A percentile compares a stretch with the other conserved stretches of the same genome.
Evolutionary conservation across 208 protist genomes (phyloP).

Genomic region (Chromosphaera perkinsii): DNA sequence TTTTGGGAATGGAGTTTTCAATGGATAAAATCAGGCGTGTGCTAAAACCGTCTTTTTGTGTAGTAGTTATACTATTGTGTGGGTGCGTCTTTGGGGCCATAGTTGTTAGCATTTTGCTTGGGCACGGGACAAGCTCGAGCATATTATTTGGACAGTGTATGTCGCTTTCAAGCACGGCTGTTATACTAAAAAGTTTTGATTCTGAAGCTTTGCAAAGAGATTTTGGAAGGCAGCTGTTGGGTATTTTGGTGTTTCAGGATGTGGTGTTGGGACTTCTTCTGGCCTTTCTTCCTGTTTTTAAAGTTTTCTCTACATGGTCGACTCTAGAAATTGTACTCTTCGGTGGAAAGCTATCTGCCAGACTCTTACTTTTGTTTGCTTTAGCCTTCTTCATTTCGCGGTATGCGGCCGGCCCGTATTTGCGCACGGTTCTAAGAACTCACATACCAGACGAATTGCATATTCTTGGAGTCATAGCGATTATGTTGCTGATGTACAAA

Average conservation of each 20-base stretch:
- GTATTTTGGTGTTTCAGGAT: slow-evolving; percentile 11
- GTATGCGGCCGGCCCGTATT: background rate
- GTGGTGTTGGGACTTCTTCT: slow-evolving; percentile 7
- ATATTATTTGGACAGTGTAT: background rate
- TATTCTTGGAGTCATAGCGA: too few species aligned
- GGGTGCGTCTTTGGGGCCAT: too few species aligned
- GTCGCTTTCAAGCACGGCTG: background rate
- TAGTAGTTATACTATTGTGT: background rate
- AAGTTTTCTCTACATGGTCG: background rate
- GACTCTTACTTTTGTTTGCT: background rate
- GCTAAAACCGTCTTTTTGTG: background rate
- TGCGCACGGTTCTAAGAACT: too few species aligned
- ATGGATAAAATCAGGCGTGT: background rate
- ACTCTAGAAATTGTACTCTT: background rate
- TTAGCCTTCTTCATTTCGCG: background rate
- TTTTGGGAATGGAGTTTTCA: slow-evolving; percentile 3
- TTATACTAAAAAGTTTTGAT: background rate
- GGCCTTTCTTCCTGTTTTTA: background rate
- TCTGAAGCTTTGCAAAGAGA: background rate
- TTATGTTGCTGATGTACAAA: background rate
- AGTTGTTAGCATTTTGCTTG: background rate
- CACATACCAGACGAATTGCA: too few species aligned
- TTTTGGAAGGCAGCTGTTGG: background rate
- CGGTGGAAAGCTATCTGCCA: background rate
- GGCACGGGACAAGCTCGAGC: background rate